Percentiles rank a stretch among this genome's conserved stretches.
phyloP scores from a whole-genome alignment of 805 yeast genomes.

The Priceomyces haplophilus region DNA sequence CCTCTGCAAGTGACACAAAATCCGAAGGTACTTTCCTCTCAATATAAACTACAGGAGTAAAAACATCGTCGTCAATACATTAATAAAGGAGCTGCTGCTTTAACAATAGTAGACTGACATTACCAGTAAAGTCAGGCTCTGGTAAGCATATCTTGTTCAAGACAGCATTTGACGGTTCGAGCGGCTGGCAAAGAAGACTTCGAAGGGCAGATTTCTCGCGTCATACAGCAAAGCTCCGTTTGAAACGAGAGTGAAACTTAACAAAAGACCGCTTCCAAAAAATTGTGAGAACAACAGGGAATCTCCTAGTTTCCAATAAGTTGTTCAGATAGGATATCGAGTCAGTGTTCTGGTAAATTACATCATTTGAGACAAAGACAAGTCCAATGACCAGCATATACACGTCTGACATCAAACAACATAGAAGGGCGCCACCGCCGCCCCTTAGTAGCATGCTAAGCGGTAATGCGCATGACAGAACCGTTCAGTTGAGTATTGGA shows the following conservation, averaged over 20 bases:
- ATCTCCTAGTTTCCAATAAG: not conserved
- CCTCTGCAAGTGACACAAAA: not conserved
- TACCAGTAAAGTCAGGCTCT: not conserved
- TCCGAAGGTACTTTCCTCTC: not conserved
- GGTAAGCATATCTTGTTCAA: not conserved
- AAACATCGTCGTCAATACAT: not conserved
- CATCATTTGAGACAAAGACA: not conserved
- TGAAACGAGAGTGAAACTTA: conserved; percentile 1
- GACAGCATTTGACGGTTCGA: not conserved
- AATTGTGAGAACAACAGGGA: not conserved
- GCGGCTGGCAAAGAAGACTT: not conserved
- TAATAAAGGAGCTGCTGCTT: not conserved
- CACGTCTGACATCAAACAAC: conserved; percentile 39
- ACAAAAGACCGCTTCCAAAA: not conserved
- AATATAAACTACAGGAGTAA: not conserved
- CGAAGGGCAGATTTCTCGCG: not conserved
- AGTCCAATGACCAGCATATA: conserved; percentile 37
- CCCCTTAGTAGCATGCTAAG: not conserved
- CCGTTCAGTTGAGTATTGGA: conserved; percentile 16
- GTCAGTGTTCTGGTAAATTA: not conserved
- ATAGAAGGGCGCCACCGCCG: conserved; percentile 45
- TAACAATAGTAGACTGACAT: too few species aligned
- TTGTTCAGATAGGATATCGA: not conserved
- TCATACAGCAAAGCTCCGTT: not conserved
- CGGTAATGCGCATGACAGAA: not conserved